phyloP scores from a whole-genome alignment of 495 filamentous ascomycete species.

The Penicillium simplicissimum region DNA sequence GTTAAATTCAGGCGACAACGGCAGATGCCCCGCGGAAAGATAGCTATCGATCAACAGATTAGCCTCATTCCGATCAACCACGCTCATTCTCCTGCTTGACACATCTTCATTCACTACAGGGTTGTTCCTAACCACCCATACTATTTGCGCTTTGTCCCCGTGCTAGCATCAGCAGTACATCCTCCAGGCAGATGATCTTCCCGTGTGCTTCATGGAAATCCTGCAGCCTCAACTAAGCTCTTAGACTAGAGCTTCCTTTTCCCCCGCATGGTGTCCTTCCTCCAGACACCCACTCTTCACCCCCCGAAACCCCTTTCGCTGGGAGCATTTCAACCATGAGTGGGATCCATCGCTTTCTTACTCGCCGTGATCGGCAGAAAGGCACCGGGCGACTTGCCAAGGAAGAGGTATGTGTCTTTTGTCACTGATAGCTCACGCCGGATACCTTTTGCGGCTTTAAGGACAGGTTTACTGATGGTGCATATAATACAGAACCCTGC shows the following conservation, averaged over 20 bases:
- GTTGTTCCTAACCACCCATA: not conserved
- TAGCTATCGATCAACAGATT: slow-evolving; percentile 16
- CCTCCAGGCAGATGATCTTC: slow-evolving; percentile 30
- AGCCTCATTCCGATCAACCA: slow-evolving; percentile 16
- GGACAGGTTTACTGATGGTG: slow-evolving; percentile 20
- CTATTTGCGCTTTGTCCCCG: slow-evolving; percentile 12
- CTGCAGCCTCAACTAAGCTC: slow-evolving; percentile 35
- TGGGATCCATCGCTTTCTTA: slow-evolving; percentile 69
- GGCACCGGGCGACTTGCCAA: slow-evolving; percentile 49
- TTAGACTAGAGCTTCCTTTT: slow-evolving; percentile 13
- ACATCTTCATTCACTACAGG: not conserved
- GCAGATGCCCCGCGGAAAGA: slow-evolving; percentile 19
- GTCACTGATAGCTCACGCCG: not conserved
- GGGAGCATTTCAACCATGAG: slow-evolving; percentile 42
- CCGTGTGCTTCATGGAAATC: slow-evolving; percentile 28
- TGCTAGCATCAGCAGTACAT: slow-evolving; percentile 25
- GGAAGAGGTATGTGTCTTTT: slow-evolving; percentile 45
- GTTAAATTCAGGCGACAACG: not conserved
- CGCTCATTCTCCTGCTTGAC: slow-evolving; percentile 13
- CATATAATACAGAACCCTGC: slow-evolving; percentile 22
- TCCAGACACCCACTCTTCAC: slow-evolving; percentile 6
- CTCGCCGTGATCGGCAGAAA: slow-evolving; percentile 66
- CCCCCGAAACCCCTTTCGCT: not conserved
- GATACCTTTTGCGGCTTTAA: not conserved
- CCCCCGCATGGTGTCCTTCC: slow-evolving; percentile 33